Evolutionary conservation across 139 green algal species (phyloP).

Genomic region (Auxenochlorella pyrenoidosa): DNA sequence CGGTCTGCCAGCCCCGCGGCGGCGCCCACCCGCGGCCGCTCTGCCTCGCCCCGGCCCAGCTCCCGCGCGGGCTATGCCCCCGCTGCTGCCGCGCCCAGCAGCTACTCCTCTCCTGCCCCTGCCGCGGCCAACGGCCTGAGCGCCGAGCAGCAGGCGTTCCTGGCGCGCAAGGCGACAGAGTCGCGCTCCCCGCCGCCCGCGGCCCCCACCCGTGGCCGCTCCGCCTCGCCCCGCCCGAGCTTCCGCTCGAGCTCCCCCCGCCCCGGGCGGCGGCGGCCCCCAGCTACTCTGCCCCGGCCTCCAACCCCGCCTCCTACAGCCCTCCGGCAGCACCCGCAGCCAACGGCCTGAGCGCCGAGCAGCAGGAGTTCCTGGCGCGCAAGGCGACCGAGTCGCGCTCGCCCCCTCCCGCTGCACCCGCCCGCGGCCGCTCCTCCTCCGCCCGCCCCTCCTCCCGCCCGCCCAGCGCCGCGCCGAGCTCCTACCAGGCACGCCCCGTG

Average conservation of each 20-base stretch:
- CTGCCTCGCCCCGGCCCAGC: neutral
- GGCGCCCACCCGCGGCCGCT: neutral
- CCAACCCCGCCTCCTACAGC: neutral
- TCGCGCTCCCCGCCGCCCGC: neutral
- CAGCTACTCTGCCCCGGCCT: neutral
- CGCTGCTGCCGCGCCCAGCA: neutral
- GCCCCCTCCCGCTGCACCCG: neutral
- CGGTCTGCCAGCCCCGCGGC: neutral
- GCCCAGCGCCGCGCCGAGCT: neutral
- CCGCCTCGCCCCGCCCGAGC: neutral
- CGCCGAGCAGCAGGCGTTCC: constrained; percentile 8
- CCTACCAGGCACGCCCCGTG: no score
- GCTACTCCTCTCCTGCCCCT: neutral
- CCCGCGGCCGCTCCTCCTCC: neutral
- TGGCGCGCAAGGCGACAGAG: neutral
- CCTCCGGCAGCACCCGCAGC: neutral
- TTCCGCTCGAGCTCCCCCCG: constrained; percentile 2
- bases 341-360: neutral
- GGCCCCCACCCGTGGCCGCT: constrained; percentile 6
- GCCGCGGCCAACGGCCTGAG: neutral
- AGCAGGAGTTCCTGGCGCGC: neutral
- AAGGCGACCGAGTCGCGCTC: neutral
- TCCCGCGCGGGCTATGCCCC: neutral
- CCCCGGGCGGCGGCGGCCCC: neutral
- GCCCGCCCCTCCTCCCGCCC: neutral